Base-by-base conservation (phyloP, 805 yeast species). In the Saturnispora dispora region DNA sequence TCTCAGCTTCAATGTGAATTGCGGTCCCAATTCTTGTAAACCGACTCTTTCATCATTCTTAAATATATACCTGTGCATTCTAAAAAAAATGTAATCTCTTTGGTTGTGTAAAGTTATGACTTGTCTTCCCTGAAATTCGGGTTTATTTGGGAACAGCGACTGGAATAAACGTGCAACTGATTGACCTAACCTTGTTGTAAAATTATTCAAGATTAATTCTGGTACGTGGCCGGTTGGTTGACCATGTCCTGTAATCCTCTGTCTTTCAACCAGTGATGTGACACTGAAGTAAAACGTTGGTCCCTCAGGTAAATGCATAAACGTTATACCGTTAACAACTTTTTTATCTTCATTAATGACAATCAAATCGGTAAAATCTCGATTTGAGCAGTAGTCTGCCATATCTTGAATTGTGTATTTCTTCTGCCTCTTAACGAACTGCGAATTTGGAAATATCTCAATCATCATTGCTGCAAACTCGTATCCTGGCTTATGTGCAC, bases 61-160 rank as follows among this genome's bases (percentile, higher is more conserved):
- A 71, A 93, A 93, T 1, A 88, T 73, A 61, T 93, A 93, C 61
- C 99, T 78, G 64, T 93, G 99, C 70, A 97, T 81, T 71, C 99
- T 79, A 75, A 93, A 91, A 62, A 93, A 93, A 42, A 93, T 86
- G 65, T 77, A 93, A 67, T 93, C 99, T 73, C 99, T 78, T 67
- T 93, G 99, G 65, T 93, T 93, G 66, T 93, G 99, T 63, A 93
- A 70, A 0, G 99, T 93, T 28, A 93, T 84, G 44, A 88, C 99
- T 65, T 93, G 97, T 61, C 99, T 78, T 28, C 99, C 99, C 66
- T 86, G 85, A 59, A 93, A 79, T 63, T 93, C 97, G 1, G 99
- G 99, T 54, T 79, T 78, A 54, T 86, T 90, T 9, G 99, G 99
- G 69, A 91, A 88, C 41, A 93, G 72, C 1, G 96, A 81, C 66